Evolutionary conservation across 2,329 filamentous ascomycete species (phyloP), one percentile per base, ranked within the genome.

Genomic region (Dothistroma pini): DNA sequence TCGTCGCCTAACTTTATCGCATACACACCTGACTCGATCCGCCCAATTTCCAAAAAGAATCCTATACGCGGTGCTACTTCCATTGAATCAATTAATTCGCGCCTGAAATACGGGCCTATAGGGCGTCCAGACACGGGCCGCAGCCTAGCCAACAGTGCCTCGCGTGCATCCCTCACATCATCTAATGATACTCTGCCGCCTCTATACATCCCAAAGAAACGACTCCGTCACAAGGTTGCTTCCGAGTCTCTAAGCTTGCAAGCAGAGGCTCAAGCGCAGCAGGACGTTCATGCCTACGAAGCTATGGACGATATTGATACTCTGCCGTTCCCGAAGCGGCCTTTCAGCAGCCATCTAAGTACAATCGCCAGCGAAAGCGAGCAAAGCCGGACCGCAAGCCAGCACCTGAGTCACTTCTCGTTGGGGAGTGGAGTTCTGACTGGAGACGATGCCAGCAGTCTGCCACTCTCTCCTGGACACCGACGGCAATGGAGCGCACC

Each of bases 321-420:
- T 9, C 59, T 67, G 22, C 71, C 71, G 21, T 73, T 67, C 56
- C 70, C 69, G 19, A 66, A 70, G 50, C 62, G 70, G 12, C 70
- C 63, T 6, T 72, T 71, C 63, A 70, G 65, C 60, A 69, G 68
- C 54, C 68, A 73, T 56, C 66, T 75, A 41, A 74, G 73, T 48
- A 75, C 74, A 4, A 75, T 75, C 54, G 71, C 71, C 9, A 75
- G 73, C 61, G 71, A 72, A 56, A 74, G 72, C 54, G 71, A 71
- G 49, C 59, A 60, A 11, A 69, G 69, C 51, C 54, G 69, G 54
- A 63, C 59, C 14, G 65, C 61, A 31, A 71, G 68, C 56, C 69
- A 66, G 29, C 69, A 71, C 44, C 60, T 71, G 48, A 73, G 71
- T 53, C 70, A 73, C 50, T 73, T 73, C 61, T 73, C 71, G 1